Conservation (phyloP, 768 basidiomycete species). For the Calocybe gangraenosa region DNA sequence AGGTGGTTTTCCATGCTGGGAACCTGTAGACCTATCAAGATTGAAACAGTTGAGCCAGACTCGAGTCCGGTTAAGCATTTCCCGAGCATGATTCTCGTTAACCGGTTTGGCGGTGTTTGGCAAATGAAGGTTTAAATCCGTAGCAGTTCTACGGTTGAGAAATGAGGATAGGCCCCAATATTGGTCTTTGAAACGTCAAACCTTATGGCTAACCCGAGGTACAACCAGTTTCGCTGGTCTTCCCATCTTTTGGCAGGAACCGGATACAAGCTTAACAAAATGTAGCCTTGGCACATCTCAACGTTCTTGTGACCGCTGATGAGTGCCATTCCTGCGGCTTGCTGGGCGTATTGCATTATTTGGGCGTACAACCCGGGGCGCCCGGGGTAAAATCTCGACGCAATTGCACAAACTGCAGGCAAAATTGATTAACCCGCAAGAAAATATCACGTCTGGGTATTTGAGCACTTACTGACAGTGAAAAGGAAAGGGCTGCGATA, state of each 20-base stretch:
- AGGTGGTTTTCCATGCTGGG: conserved; percentile 84
- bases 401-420: conserved; percentile 76
- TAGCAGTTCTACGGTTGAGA: conserved; percentile 61
- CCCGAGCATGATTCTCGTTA: conserved; percentile 78
- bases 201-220: conserved; percentile 87
- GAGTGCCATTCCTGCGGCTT: conserved; percentile 73
- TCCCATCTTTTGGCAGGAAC: conserved; percentile 79
- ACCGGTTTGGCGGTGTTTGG: conserved; percentile 68
- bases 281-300: conserved; percentile 83
- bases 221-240: conserved; percentile 87
- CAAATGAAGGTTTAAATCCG: conserved; percentile 84
- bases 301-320: conserved; percentile 77
- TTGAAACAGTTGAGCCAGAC: conserved; percentile 91
- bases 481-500: conserved; percentile 88
- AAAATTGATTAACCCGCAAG: not conserved
- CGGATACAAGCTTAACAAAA: conserved; percentile 72
- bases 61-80: conserved; percentile 86
- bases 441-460: not conserved
- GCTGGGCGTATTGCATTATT: conserved; percentile 71
- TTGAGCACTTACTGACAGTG: conserved; percentile 68
- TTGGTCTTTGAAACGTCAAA: conserved; percentile 21
- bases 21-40: conserved; percentile 83
- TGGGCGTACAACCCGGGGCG: conserved; percentile 67
- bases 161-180: conserved; percentile 2
- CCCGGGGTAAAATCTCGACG: conserved; percentile 75